Base-by-base conservation (phyloP, 2,329 filamentous ascomycete species). In the Pseudogymnoascus sp. region DNA sequence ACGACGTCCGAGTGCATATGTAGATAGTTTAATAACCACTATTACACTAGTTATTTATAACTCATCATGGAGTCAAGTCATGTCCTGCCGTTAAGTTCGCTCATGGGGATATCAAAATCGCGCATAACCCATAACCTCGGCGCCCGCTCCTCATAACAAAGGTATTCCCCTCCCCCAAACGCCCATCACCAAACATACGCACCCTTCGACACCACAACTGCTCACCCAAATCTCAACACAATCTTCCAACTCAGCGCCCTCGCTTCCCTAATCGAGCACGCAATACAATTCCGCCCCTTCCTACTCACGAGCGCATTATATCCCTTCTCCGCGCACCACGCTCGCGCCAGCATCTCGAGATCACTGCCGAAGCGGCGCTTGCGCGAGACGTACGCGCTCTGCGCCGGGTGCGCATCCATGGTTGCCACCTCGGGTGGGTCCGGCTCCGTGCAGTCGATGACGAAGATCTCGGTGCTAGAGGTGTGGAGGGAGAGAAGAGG, bases 261-360 rank as follows among this genome's bases (percentile, higher is more conserved):
- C 0, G 88, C 89, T 76, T 93, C 89, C 15, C 90, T 81, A 44
- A 93, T 83, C 41, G 87, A 88, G 73, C 90, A 93, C 3, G 83
- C 82, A 36, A 92, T 73, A 70, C 90, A 93, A 0, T 87, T 88
- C 64, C 88, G 79, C 66, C 84, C 82, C 39, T 81, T 78, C 60
- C 87, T 79, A 64, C 86, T 89, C 65, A 92, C 80, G 15, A 92
- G 71, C 21, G 89, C 89, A 71, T 91, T 88, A 80, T 86, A 87
- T 2, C 89, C 89, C 67, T 82, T 84, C 70, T 90, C 85, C 0
- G 89, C 86, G 71, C 90, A 92, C 66, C 90, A 79, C 1, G 89
- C 88, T 58, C 89, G 79, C 1, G 86, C 87, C 60, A 92, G 75
- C 7, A 92, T 80, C 73, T 91, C 88, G 70, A 89, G 77, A 68